Base-by-base conservation (phyloP, 2,329 filamentous ascomycete genomes). In the Neofusicoccum laricinum region DNA sequence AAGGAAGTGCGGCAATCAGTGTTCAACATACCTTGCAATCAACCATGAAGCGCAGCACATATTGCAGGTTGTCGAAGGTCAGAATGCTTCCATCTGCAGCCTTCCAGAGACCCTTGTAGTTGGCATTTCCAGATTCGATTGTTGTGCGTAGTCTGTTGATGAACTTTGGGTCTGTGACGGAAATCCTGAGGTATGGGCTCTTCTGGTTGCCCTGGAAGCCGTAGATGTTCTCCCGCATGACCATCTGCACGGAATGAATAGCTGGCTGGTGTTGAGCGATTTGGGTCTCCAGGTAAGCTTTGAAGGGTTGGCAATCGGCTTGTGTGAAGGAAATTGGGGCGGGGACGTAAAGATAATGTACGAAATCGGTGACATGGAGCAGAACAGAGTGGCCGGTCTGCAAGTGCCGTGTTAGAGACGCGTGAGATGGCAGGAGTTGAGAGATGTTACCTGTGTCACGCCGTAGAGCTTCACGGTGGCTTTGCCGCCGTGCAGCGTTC, bases 31-130 rank as follows among this genome's bases (percentile, higher is more conserved):
- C 89, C 76, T 93, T 90, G 69, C 91, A 96, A 77, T 99, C 95
- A 57, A 99, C 94, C 95, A 99, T 99, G 79, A 99, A 98, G 59
- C 95, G 86, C 68, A 98, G 79, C 30, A 98, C 87, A 73, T 97
- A 99, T 81, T 96, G 92, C 64, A 99, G 93, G 69, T 90, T 97
- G 81, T 99, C 95, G 71, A 94, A 99, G 0, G 95, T 98, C 76
- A 93, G 85, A 68, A 98, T 88, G 19, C 90, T 90, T 19, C 85
- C 86, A 6, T 86, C 85, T 15, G 84, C 81, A 3, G 11, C 51
- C 69, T 88, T 90, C 94, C 95, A 99, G 77, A 97, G 84, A 4
- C 90, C 88, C 76, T 94, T 96, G 85, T 92, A 98, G 74, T 98
- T 97, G 65, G 91, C 90, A 65, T 86, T 82, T 10, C 90, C 89